A percentile compares a stretch with the other conserved stretches of the same genome.
These are phyloP conservation scores for Cercophora newfieldiana DNA, from an alignment of 495 filamentous ascomycete species.

Conservation along the genomic window DNA sequence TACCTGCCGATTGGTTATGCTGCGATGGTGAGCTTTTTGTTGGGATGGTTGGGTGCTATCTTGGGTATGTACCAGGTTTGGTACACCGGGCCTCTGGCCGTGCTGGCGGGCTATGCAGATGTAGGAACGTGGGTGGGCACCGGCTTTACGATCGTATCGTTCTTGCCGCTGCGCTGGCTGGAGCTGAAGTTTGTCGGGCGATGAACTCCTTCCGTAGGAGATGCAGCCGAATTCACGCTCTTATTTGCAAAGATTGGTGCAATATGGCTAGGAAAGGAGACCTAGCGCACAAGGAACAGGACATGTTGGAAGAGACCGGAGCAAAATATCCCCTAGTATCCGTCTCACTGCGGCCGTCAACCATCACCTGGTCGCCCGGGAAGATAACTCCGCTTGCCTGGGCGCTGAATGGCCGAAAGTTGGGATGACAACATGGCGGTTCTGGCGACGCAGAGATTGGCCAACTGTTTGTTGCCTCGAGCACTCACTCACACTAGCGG, in stretches of 20 bases:
- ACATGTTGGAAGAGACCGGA: too few species aligned
- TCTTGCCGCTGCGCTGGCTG: constrained; percentile 50
- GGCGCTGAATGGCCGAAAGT: too few species aligned
- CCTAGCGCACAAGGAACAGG: too few species aligned
- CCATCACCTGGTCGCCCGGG: too few species aligned
- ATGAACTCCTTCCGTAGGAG: constrained; percentile 22
- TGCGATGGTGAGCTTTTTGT: constrained; percentile 60
- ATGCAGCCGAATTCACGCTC: background rate
- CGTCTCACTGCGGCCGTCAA: too few species aligned
- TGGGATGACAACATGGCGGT: too few species aligned
- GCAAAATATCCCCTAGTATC: too few species aligned
- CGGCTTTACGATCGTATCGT: constrained; percentile 51
- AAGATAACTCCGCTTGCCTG: too few species aligned
- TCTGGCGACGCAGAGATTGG: too few species aligned
- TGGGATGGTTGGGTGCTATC: constrained; percentile 69
- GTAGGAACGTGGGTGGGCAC: constrained; percentile 56
- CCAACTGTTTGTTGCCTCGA: too few species aligned
- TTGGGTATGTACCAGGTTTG: constrained; percentile 71
- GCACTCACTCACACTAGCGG: too few species aligned
- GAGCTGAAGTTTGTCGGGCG: constrained; percentile 50
- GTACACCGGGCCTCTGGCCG: constrained; percentile 66
- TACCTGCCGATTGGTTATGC: constrained; percentile 65
- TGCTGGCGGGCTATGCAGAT: constrained; percentile 24
- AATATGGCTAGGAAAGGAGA: too few species aligned
- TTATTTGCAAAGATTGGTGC: background rate